Evolutionary conservation across 257 asterid species (phyloP).

Genomic region (Nyctanthes arbortristis): DNA sequence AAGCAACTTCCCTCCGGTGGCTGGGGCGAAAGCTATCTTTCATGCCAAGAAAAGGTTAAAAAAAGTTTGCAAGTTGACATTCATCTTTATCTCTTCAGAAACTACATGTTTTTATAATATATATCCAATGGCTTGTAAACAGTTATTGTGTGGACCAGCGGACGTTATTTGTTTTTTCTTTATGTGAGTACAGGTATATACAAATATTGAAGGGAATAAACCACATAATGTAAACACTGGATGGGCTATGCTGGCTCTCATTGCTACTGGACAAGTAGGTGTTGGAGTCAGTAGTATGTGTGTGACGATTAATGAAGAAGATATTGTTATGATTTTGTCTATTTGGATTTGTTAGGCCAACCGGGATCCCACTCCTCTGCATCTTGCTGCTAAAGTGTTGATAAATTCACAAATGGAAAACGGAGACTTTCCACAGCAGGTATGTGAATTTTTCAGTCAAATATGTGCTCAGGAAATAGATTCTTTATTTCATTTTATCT

Average conservation of each 20-base stretch:
- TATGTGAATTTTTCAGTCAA: constrained; percentile 10
- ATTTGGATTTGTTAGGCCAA: constrained; percentile 38
- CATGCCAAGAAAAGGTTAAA: constrained; percentile 66
- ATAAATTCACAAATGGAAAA: constrained; percentile 64
- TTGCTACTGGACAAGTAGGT: constrained; percentile 70
- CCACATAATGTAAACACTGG: constrained; percentile 63
- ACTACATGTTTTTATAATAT: not conserved
- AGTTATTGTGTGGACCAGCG: not conserved
- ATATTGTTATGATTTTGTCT: not conserved
- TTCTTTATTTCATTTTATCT: too few species aligned
- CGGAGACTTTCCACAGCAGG: constrained; percentile 90
- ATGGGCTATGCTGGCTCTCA: constrained; percentile 77
- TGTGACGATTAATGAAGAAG: not conserved
- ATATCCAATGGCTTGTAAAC: not conserved
- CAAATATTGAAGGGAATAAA: constrained; percentile 46
- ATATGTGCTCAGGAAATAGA: not conserved
- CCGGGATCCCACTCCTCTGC: constrained; percentile 60
- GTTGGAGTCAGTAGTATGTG: not conserved
- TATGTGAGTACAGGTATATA: constrained; percentile 43
- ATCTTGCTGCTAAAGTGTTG: constrained; percentile 61
- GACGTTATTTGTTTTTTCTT: not conserved
- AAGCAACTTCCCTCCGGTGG: constrained; percentile 74
- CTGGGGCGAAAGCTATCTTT: constrained; percentile 80
- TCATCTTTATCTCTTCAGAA: not conserved
- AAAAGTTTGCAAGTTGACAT: not conserved